phyloP scores from a whole-genome alignment of 371 early-diverging fungal genomes.

The Mortierella sp. region DNA sequence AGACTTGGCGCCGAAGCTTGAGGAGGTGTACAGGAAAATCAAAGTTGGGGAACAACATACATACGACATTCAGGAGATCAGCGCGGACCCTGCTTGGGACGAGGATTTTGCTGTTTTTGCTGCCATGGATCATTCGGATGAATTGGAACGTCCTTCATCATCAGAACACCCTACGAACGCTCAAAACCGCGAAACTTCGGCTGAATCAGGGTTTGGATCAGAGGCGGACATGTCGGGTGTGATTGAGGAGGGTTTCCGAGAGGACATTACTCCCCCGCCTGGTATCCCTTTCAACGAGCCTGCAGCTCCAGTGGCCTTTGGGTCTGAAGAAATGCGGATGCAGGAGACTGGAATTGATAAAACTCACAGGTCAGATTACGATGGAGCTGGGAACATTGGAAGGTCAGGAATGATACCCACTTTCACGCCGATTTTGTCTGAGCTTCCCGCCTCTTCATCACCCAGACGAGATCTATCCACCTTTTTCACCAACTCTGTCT shows the following conservation, averaged over 20 bases:
- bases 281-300: not conserved
- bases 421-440: not conserved
- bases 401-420: not conserved
- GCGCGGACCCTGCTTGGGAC: not conserved
- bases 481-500: not conserved
- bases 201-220: not conserved
- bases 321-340: not conserved
- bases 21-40: not conserved
- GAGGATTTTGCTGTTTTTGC: not conserved
- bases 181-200: not conserved
- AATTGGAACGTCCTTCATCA: not conserved
- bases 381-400: not conserved
- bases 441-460: not conserved
- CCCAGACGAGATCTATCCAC: not conserved
- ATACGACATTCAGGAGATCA: not conserved
- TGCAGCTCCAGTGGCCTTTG: not conserved
- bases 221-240: constrained; percentile 4
- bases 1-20: not conserved
- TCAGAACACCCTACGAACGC: not conserved
- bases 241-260: not conserved
- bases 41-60: not conserved
- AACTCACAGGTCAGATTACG: not conserved
- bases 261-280: not conserved
- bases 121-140: not conserved
- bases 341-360: not conserved